These are phyloP conservation scores for Aspergillus ochraceoroseus DNA, from an alignment of 2,329 filamentous ascomycete genomes.

Conservation along the genomic window DNA sequence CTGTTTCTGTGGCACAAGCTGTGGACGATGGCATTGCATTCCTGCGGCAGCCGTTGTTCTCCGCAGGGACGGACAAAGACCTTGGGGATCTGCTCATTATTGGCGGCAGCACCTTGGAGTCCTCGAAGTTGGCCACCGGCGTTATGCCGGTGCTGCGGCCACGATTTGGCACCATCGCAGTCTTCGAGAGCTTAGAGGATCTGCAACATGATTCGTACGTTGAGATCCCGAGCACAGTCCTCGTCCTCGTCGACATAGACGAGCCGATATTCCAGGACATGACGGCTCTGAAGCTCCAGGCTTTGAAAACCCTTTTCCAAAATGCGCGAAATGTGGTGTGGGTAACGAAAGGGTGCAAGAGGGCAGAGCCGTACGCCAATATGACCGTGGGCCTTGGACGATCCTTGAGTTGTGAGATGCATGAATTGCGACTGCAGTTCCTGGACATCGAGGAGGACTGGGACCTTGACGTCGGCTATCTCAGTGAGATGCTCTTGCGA, in stretches of 20 bases:
- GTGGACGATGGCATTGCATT: constrained; percentile 28
- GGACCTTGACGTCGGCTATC: not conserved
- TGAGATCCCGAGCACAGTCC: constrained; percentile 1
- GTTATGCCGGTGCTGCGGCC: not conserved
- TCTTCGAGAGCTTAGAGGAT: not conserved
- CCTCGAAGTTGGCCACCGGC: not conserved
- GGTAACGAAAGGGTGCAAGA: not conserved
- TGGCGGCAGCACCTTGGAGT: constrained; percentile 1
- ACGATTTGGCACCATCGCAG: not conserved
- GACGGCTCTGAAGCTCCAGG: too few relatives aligned
- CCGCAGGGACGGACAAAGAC: constrained; percentile 1
- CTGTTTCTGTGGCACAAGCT: constrained; percentile 34
- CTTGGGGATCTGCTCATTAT: constrained; percentile 4
- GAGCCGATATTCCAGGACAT: constrained; percentile 6
- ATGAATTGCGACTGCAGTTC: not conserved
- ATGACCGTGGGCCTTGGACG: not conserved
- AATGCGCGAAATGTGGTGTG: not conserved
- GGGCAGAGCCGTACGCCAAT: not conserved
- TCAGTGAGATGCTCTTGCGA: not conserved
- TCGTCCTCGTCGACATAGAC: constrained; percentile 2
- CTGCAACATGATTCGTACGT: too few relatives aligned
- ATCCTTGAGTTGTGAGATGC: not conserved
- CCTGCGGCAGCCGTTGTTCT: constrained; percentile 27
- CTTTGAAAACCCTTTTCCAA: too few relatives aligned
- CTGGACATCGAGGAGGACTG: not conserved